Evolutionary conservation across 331 rosid species (phyloP), one percentile per base, ranked within the genome.

Genomic region (Spiraea crenata): DNA sequence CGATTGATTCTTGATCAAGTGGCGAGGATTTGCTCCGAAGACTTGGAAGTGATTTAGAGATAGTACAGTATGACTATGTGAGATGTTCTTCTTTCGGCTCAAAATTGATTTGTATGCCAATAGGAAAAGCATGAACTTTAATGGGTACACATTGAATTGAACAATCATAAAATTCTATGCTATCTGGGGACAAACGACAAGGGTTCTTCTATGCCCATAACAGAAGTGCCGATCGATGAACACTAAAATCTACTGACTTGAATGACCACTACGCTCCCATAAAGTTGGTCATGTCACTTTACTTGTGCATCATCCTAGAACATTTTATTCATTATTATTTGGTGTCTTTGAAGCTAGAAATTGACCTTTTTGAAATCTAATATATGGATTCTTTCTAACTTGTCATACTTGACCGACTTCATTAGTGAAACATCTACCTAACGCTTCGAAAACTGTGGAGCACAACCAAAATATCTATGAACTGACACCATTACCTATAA

Each of bases 1-100:
- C 50, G 80, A 72, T 81, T 71, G 35, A 16, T 58, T 71, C 42
- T 16, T 9, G 70, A 74, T 77, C 51, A 38, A 46, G 69, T 63
- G 78, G 82, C 61, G 47, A 25, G 35, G 76, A 81, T 70, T 68
- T 10, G 16, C 63, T 72, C 78, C 80, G 20, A 63, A 2, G 3
- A 42, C 49, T 4, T 46, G 38, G 62, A 19, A 25, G 60, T 74
- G 64, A 40, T 13, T 20, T 25, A 25, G 31, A 25, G 31, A 25
- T 34, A 15, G 5, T 40, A 40, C 31, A 7, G 9, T 31, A 39
- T 39, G 54, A 49, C 17, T 45, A 20, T 11, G 44, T 19, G 37
- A 50, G 35, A 63, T 63, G 16, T 54, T 51, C 61, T 64, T 49
- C 77, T 42, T 15, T 8, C 57, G 49, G 71, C 52, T 51, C 8